These are phyloP conservation scores for Trichoderma aggressivum DNA, from an alignment of 2,329 filamentous ascomycete genomes.

Conservation along the genomic window DNA sequence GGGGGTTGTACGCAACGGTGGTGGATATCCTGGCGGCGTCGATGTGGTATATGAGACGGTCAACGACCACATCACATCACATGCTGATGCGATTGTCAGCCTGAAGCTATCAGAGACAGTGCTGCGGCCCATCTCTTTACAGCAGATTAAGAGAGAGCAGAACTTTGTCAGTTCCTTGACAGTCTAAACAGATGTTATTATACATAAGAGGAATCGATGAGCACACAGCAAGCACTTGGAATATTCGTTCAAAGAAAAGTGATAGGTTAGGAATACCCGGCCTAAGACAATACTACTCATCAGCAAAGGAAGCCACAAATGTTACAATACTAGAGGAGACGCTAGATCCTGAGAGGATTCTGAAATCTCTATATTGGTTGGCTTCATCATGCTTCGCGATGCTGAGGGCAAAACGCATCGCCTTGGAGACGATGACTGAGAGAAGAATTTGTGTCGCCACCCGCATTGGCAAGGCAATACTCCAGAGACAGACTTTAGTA, in stretches of 20 bases:
- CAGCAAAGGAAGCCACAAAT: not conserved
- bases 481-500: conserved; percentile 34
- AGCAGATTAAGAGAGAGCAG: conserved; percentile 24
- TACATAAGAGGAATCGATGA: not conserved
- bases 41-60: conserved; percentile 20
- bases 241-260: not conserved
- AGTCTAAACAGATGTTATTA: not conserved
- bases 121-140: conserved; percentile 23
- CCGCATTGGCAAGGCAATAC: conserved; percentile 42
- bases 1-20: conserved; percentile 17
- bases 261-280: conserved; percentile 38
- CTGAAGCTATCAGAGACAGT: conserved; percentile 25
- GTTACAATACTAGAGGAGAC: not conserved
- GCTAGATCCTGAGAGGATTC: not conserved
- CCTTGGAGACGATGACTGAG: conserved; percentile 1
- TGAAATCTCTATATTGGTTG: conserved; percentile 11
- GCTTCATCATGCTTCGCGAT: conserved; percentile 20
- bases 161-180: conserved; percentile 12
- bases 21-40: conserved; percentile 19
- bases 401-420: conserved; percentile 15
- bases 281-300: conserved; percentile 41
- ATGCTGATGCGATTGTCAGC: conserved; percentile 27
- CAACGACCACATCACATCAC: conserved; percentile 19
- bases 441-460: conserved; percentile 47
- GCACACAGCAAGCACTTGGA: not conserved